Evolutionary conservation across 2,329 filamentous ascomycete species (phyloP).

Genomic region (Lasiodiplodia sp.): DNA sequence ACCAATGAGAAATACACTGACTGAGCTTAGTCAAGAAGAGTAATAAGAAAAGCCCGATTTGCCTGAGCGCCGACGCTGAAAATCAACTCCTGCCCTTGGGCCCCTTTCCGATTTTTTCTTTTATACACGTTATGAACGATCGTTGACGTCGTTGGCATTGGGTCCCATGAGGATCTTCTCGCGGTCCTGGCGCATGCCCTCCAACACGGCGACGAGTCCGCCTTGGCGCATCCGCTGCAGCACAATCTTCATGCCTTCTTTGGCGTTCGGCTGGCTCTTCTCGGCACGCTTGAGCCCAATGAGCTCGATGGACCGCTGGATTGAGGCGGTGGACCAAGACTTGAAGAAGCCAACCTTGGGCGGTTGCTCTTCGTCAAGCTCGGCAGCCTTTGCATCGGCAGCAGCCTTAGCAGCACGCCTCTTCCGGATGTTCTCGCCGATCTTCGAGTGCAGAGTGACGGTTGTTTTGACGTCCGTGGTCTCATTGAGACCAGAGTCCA

Average conservation of each 20-base stretch:
- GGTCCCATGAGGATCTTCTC: conserved; percentile 41
- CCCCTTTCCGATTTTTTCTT: conserved; percentile 13
- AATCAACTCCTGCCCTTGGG: conserved; percentile 17
- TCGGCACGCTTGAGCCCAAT: conserved; percentile 80
- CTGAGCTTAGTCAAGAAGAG: conserved; percentile 26
- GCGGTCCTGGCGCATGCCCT: conserved; percentile 71
- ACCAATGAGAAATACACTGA: conserved; percentile 28
- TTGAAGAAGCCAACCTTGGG: conserved; percentile 64
- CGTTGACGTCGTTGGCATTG: conserved; percentile 22
- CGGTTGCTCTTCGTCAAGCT: conserved; percentile 54
- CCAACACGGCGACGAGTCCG: conserved; percentile 72
- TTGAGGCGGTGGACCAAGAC: conserved; percentile 72
- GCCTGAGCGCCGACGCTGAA: conserved; percentile 30
- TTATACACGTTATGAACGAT: conserved; percentile 15
- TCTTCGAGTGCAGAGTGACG: conserved; percentile 74
- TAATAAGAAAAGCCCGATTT: conserved; percentile 24
- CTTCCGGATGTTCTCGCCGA: conserved; percentile 71
- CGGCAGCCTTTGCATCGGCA: conserved; percentile 48
- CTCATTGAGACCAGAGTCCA: conserved; percentile 38
- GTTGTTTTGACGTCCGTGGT: conserved; percentile 75
- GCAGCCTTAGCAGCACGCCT: conserved; percentile 56
- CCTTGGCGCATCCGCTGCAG: conserved; percentile 73
- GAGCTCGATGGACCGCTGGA: conserved; percentile 80
- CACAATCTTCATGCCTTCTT: conserved; percentile 83
- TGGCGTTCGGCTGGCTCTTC: conserved; percentile 79